Base-by-base conservation (phyloP, 2,329 filamentous ascomycete species). In the Fusarium chuoi region DNA sequence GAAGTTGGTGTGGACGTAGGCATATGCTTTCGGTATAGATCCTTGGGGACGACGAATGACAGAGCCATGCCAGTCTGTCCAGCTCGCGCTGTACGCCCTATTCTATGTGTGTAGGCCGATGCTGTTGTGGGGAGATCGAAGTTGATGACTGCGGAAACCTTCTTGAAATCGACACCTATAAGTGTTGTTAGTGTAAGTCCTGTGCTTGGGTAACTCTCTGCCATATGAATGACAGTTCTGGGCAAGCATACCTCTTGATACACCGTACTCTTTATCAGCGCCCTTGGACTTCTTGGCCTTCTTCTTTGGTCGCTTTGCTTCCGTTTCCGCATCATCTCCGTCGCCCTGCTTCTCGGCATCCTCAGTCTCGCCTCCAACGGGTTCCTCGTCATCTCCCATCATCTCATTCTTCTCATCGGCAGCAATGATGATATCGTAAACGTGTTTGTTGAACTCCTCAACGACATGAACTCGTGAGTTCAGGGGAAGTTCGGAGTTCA, bases 371-470 rank as follows among this genome's bases (percentile, higher is more conserved):
- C 79, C 80, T 30, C 82, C 80, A 24, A 82, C 79, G 41, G 81
- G 78, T 66, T 91, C 79, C 13, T 87, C 86, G 60, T 92, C 90
- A 26, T 90, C 88, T 18, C 93, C 94, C 17, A 98, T 82, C 17
- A 97, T 89, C 79, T 97, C 95, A 74, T 93, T 92, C 81, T 98
- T 92, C 80, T 98, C 95, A 77, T 99, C 96, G 2, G 94, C 95
- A 2, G 96, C 96, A 78, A 99, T 98, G 75, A 99, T 95, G 71
- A 98, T 98, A 78, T 99, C 96, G 87, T 99, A 99, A 12, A 98
- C 91, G 60, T 94, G 94, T 83, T 94, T 93, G 85, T 98, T 99
- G 84, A 99, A 99, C 81, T 98, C 95, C 78, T 98, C 93, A 6
- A 99, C 96, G 5, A 98, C 95, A 80, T 99, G 96, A 44, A 98